These are phyloP conservation scores for Colletotrichum plurivorum DNA, from an alignment of 2,329 filamentous ascomycete genomes.

Conservation along the genomic window DNA sequence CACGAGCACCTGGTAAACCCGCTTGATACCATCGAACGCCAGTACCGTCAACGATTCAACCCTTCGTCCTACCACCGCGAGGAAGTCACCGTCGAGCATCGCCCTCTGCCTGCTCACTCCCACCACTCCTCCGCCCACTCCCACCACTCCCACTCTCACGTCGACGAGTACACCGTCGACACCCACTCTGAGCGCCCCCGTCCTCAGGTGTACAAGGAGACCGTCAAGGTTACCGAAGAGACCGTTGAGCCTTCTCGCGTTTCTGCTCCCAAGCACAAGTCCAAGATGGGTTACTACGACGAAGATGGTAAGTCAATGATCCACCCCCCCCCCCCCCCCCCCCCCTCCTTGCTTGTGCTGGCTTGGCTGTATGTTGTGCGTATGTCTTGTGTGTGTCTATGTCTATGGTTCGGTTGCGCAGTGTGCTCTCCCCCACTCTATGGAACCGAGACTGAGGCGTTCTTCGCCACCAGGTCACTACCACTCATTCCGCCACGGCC, in stretches of 20 bases:
- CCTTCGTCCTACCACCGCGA: constrained; percentile 61
- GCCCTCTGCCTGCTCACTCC: constrained; percentile 54
- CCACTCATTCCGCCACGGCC: constrained; percentile 70
- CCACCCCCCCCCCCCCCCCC: constrained; percentile 11
- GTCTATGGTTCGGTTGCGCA: constrained; percentile 37
- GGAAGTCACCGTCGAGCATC: constrained; percentile 49
- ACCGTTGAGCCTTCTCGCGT: constrained; percentile 71
- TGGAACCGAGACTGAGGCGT: constrained; percentile 38
- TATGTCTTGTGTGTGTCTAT: no score
- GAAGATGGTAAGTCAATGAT: constrained; percentile 65
- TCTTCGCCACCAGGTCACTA: constrained; percentile 62
- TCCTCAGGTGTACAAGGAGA: constrained; percentile 62
- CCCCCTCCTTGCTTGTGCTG: constrained; percentile 18
- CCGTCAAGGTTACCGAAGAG: constrained; percentile 74
- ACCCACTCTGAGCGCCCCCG: constrained; percentile 41
- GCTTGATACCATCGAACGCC: constrained; percentile 76
- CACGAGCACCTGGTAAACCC: constrained; percentile 62
- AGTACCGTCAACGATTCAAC: constrained; percentile 75
- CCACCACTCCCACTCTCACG: constrained; percentile 52
- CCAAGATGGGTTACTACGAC: constrained; percentile 78
- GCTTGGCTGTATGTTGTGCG: constrained; percentile 30
- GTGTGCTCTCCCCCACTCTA: constrained; percentile 33
- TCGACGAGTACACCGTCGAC: constrained; percentile 70
- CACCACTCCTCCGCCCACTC: constrained; percentile 57
- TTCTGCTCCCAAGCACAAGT: constrained; percentile 58